These are phyloP conservation scores for Sindora glabra DNA, from an alignment of 306 rosid genomes.

Conservation along the genomic window DNA sequence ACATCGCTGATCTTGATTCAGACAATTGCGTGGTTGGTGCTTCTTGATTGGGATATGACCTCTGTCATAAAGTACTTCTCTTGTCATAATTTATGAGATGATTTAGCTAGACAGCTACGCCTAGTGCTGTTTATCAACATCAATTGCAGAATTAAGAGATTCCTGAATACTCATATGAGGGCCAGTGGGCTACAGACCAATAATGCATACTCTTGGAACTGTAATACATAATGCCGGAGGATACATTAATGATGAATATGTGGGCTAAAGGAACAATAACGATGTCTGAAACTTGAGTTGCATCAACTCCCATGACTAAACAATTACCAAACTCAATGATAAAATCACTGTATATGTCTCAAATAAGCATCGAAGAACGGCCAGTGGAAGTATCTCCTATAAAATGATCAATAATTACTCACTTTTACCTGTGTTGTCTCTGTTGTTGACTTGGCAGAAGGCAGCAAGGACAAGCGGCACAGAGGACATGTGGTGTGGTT, in stretches of 20 bases:
- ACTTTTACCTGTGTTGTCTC: conserved; percentile 27
- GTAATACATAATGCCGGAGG: background rate
- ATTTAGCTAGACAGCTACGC: background rate
- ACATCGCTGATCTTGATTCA: conserved; percentile 22
- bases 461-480: conserved; percentile 70
- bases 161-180: background rate
- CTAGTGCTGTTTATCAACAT: background rate
- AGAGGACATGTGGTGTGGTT: conserved; percentile 87
- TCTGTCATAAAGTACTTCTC: conserved; percentile 14
- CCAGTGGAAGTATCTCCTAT: background rate
- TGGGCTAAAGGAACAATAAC: background rate
- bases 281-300: background rate
- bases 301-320: background rate
- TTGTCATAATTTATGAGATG: conserved; percentile 10
- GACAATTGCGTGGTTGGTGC: conserved; percentile 9
- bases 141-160: background rate
- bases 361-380: background rate
- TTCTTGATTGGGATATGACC: conserved; percentile 27
- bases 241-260: background rate
- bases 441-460: conserved; percentile 34
- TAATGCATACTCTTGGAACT: background rate
- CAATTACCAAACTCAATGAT: background rate
- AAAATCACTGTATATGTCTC: background rate
- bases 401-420: conserved; percentile 11
- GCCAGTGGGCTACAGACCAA: no score